Evolutionary conservation across 148 eudicot genomes (phyloP), one percentile per base, ranked within the genome.

Genomic region (Pouteria glomerata): DNA sequence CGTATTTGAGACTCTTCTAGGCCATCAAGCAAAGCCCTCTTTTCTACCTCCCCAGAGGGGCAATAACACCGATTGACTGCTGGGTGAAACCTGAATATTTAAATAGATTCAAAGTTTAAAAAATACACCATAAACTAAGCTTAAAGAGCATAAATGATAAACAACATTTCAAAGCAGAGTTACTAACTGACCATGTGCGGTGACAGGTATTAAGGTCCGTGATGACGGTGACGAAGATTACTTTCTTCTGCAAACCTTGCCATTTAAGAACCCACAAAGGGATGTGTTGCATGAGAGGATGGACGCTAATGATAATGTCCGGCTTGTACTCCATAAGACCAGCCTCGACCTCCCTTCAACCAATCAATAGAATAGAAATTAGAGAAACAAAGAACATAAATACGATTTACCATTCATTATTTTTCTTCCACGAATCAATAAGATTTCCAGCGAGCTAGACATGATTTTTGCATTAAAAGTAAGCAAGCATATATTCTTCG

Each of bases 271-370:
- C 98, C 98, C 93, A 91, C 73, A 91, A 68, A 37, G 98, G 98
- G 24, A 95, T 91, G 70, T 95, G 98, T 79, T 95, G 98, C 97
- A 91, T 95, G 18, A 95, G 96, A 78, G 98, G 98, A 78, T 95
- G 98, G 37, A 91, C 98, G 47, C 96, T 89, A 7, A 91, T 91
- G 70, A 95, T 95, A 63, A 95, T 91, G 34, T 91, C 98, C 0
- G 98, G 98, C 77, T 88, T 95, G 84, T 89, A 95, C 77, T 95
- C 90, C 97, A 95, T 95, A 51, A 91, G 76, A 68, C 98, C 98
- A 50, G 98, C 96, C 78, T 95, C 98, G 21, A 95, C 93, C 81
- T 91, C 97, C 88, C 98, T 95, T 79, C 80, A 81, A 59, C 39
- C 60, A 35, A 65, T 15, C 35, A 66, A 59, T 34, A 1, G 44